Conservation (phyloP, 345 rosid genomes). For the Acer yangbiense region DNA sequence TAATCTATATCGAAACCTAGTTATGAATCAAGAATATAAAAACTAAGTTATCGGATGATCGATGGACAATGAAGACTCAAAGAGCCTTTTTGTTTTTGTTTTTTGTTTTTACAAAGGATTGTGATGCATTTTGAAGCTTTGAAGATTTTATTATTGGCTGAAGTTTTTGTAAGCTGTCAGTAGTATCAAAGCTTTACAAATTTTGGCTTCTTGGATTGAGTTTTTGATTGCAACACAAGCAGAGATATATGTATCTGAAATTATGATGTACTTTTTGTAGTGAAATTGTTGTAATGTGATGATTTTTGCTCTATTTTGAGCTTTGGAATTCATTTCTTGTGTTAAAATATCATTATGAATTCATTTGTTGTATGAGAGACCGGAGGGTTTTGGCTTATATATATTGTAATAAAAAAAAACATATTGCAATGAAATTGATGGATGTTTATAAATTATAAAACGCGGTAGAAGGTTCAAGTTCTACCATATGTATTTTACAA, state of each 20-base stretch:
- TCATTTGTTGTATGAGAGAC: no score
- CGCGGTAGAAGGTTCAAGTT: no score
- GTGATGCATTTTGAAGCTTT: conserved; percentile 11
- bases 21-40: background rate
- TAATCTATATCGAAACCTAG: background rate
- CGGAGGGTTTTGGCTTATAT: no score
- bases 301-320: background rate
- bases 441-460: no score
- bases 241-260: no score
- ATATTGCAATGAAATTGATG: no score
- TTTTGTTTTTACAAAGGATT: background rate
- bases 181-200: background rate
- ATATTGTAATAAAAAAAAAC: no score
- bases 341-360: background rate
- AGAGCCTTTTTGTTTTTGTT: background rate
- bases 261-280: background rate
- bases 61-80: background rate
- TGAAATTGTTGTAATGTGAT: background rate
- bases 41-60: background rate
- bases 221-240: no score
- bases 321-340: background rate
- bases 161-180: background rate
- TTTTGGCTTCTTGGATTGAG: background rate
- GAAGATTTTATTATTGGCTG: background rate
- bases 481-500: no score